phyloP scores from a whole-genome alignment of 2,329 filamentous ascomycete genomes.

The Aureobasidium sp. region DNA sequence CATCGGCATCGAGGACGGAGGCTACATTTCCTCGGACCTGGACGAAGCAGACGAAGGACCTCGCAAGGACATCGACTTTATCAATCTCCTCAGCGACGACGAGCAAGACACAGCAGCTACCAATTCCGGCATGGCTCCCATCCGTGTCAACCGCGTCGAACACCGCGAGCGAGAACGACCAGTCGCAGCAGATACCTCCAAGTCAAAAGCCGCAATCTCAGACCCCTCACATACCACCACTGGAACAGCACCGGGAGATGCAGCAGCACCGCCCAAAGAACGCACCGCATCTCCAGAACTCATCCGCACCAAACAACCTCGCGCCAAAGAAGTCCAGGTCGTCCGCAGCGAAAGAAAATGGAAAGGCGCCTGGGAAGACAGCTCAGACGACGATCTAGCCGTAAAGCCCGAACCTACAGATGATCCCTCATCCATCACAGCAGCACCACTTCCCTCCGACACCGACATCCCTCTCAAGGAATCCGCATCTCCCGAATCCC shows the following conservation, averaged over 20 bases:
- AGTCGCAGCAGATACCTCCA: slow-evolving; percentile 45
- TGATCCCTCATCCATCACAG: slow-evolving; percentile 27
- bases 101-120: slow-evolving; percentile 37
- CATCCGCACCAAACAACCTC: slow-evolving; percentile 41
- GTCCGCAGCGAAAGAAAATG: slow-evolving; percentile 45
- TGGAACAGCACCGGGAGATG: slow-evolving; percentile 1
- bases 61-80: slow-evolving; percentile 63
- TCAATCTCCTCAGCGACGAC: slow-evolving; percentile 62
- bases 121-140: slow-evolving; percentile 42
- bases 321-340: slow-evolving; percentile 47
- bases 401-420: slow-evolving; percentile 63
- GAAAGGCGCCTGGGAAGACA: slow-evolving; percentile 51
- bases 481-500: slow-evolving; percentile 13
- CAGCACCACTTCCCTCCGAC: neutral
- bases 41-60: slow-evolving; percentile 53
- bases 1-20: slow-evolving; percentile 39
- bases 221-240: slow-evolving; percentile 24
- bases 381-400: slow-evolving; percentile 37
- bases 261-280: slow-evolving; percentile 24
- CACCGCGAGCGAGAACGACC: slow-evolving; percentile 61
- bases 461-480: slow-evolving; percentile 23
- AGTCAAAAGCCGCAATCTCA: slow-evolving; percentile 27
- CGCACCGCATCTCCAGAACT: slow-evolving; percentile 14
- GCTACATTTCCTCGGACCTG: slow-evolving; percentile 55
- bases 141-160: slow-evolving; percentile 62